A percentile compares a stretch with the other conserved stretches of the same genome.
phyloP scores from a whole-genome alignment of 441 rosid species.

The Omphalea diandra region DNA sequence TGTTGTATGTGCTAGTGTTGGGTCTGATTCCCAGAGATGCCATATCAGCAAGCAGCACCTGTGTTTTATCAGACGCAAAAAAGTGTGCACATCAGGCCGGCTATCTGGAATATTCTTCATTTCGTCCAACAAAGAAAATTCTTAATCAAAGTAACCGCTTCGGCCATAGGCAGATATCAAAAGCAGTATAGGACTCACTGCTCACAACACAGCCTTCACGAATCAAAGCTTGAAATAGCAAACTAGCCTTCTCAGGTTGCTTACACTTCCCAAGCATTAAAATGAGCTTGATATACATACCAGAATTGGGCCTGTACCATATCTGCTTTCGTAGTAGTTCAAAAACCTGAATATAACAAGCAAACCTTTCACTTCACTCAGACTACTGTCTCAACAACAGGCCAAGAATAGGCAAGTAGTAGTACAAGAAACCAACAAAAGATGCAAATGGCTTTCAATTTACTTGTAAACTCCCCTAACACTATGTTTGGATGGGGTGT shows the following conservation, averaged over 20 bases:
- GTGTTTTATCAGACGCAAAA: slow-evolving; percentile 59
- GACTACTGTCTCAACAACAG: not conserved
- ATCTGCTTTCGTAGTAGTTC: slow-evolving; percentile 72
- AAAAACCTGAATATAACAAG: slow-evolving; percentile 54
- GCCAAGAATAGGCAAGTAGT: not conserved
- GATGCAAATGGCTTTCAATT: not conserved
- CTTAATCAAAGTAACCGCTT: slow-evolving; percentile 65
- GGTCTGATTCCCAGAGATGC: slow-evolving; percentile 60
- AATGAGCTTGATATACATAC: slow-evolving; percentile 68
- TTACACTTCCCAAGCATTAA: slow-evolving; percentile 93
- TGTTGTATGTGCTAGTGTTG: slow-evolving; percentile 75
- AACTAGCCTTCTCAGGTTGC: slow-evolving; percentile 77
- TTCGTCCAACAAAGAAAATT: slow-evolving; percentile 58
- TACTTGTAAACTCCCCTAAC: not conserved
- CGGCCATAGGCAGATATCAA: slow-evolving; percentile 79
- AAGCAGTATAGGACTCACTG: slow-evolving; percentile 73
- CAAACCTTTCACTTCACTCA: not conserved
- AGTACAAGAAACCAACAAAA: not conserved
- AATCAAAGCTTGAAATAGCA: slow-evolving; percentile 70
- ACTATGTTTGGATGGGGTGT: no score
- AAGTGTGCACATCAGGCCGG: slow-evolving; percentile 81
- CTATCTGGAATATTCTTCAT: slow-evolving; percentile 71
- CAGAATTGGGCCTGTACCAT: slow-evolving; percentile 76
- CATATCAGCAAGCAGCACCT: slow-evolving; percentile 72
- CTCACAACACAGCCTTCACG: slow-evolving; percentile 68